Conservation (phyloP, 768 basidiomycete species). For the Coprinellus aureogranulatus region DNA sequence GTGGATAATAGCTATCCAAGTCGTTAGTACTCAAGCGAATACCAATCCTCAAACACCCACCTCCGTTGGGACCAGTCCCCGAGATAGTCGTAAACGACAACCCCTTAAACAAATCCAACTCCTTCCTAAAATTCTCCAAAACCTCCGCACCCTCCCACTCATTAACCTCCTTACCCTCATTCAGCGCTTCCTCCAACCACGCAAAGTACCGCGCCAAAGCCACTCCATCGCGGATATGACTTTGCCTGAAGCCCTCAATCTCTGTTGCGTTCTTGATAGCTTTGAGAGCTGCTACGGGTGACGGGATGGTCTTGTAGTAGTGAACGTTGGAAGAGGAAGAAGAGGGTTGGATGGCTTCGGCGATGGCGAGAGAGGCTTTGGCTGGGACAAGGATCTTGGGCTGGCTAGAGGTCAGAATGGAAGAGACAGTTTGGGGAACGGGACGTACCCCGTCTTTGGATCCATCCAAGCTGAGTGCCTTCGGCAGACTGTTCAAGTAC, state of each 20-base stretch:
- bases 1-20: constrained; percentile 78
- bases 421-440: neutral
- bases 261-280: constrained; percentile 80
- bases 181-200: constrained; percentile 87
- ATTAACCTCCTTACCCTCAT: constrained; percentile 55
- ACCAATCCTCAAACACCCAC: constrained; percentile 38
- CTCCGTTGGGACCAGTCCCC: constrained; percentile 87
- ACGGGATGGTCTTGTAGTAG: constrained; percentile 37
- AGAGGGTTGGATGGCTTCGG: constrained; percentile 53
- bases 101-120: constrained; percentile 78
- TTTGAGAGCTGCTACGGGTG: constrained; percentile 78
- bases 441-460: constrained; percentile 30
- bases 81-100: constrained; percentile 93
- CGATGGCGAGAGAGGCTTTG: constrained; percentile 78
- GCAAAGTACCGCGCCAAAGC: constrained; percentile 88
- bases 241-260: constrained; percentile 84
- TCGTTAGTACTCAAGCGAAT: neutral
- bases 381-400: constrained; percentile 69
- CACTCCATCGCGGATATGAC: constrained; percentile 85
- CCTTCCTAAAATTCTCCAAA: constrained; percentile 80
- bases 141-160: constrained; percentile 81
- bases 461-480: constrained; percentile 25
- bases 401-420: constrained; percentile 26
- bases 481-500: constrained; percentile 53
- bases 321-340: neutral